These are phyloP conservation scores for Ceratocystis eucalypticola DNA, from an alignment of 2,329 filamentous ascomycete genomes.

Conservation along the genomic window DNA sequence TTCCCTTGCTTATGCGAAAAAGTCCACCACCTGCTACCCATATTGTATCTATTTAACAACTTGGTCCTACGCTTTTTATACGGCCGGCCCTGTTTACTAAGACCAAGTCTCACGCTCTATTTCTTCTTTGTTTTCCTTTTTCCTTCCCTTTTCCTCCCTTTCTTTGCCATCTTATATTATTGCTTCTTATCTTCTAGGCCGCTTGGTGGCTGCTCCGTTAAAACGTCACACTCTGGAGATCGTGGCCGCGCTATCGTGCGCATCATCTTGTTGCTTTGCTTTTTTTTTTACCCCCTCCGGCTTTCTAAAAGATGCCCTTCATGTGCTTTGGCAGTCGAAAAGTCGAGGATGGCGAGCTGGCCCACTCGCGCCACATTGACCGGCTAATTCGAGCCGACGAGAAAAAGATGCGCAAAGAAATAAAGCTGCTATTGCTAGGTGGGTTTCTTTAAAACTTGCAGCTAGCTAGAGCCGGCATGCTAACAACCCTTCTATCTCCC, in stretches of 20 bases:
- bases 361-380: slow-evolving; percentile 66
- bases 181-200: neutral
- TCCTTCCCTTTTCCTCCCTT: neutral
- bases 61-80: neutral
- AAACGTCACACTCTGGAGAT: neutral
- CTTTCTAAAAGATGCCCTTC: slow-evolving; percentile 17
- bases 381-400: slow-evolving; percentile 74
- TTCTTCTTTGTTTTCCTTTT: neutral
- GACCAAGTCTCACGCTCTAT: neutral
- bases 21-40: neutral
- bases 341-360: slow-evolving; percentile 36
- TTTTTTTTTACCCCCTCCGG: neutral
- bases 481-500: slow-evolving; percentile 17
- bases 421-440: slow-evolving; percentile 91
- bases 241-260: neutral
- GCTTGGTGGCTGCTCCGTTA: neutral
- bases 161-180: neutral
- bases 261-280: neutral
- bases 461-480: slow-evolving; percentile 23
- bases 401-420: slow-evolving; percentile 71
- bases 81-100: neutral
- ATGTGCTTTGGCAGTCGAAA: slow-evolving; percentile 54
- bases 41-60: neutral
- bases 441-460: slow-evolving; percentile 21
- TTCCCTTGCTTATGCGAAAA: neutral